Percentiles rank a stretch among this genome's conserved stretches.
These are phyloP conservation scores for Barbatosphaeria neglecta DNA, from an alignment of 495 filamentous ascomycete species.

Conservation along the genomic window DNA sequence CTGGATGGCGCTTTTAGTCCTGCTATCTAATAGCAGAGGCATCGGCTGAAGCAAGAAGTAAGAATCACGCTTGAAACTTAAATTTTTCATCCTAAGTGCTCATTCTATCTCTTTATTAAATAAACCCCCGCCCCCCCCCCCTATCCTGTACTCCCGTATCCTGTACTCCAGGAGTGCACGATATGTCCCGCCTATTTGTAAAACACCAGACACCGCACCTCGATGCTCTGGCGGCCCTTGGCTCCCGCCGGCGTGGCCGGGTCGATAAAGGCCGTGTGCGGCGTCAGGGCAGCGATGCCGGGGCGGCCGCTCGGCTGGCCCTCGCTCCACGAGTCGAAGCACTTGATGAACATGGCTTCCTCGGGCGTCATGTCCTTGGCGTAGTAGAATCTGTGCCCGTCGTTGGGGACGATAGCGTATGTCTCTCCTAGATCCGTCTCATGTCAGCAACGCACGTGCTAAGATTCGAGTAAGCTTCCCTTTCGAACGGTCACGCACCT, in stretches of 20 bases:
- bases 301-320: conserved; percentile 25
- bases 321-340: conserved; percentile 60
- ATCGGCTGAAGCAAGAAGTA: too few species aligned
- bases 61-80: too few species aligned
- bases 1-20: too few species aligned
- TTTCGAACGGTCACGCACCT: conserved; percentile 6
- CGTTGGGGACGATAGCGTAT: conserved; percentile 49
- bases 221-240: conserved; percentile 68
- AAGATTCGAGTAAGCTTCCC: too few species aligned
- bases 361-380: conserved; percentile 67
- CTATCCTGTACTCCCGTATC: too few species aligned
- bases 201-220: conserved; percentile 78
- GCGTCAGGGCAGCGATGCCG: conserved; percentile 53
- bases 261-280: conserved; percentile 77
- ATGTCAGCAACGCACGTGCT: too few species aligned
- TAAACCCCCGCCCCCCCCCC: too few species aligned
- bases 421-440: conserved; percentile 43
- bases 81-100: too few species aligned
- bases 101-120: too few species aligned
- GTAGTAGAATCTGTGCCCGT: conserved; percentile 60
- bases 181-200: conserved; percentile 30
- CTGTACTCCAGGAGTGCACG: too few species aligned
- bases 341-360: conserved; percentile 72
- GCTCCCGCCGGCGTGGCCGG: conserved; percentile 50
- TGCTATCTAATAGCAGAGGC: too few species aligned